A percentile compares a stretch with the other conserved stretches of the same genome.
Evolutionary conservation across 208 protist species (phyloP).

Genomic region (Acanthamoeba sp.): DNA sequence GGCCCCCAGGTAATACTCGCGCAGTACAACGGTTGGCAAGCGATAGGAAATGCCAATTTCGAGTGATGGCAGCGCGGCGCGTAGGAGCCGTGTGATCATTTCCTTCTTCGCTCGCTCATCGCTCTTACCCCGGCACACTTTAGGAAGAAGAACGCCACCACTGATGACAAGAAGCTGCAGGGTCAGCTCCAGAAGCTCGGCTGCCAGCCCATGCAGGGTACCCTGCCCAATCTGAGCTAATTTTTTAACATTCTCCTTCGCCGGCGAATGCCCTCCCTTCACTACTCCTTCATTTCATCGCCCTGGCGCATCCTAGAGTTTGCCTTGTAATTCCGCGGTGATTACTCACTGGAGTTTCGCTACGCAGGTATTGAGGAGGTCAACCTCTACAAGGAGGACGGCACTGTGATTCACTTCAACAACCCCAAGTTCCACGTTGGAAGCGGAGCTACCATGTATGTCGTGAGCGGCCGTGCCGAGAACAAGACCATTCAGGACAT

Average conservation of each 20-base stretch:
- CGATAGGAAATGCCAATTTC: neutral
- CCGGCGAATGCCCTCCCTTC: no score
- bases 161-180: conserved; percentile 97
- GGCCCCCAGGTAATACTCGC: conserved; percentile 74
- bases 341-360: neutral
- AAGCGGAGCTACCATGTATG: conserved; percentile 97
- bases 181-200: conserved; percentile 95
- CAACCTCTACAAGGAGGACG: conserved; percentile 97
- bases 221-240: neutral
- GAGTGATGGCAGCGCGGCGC: neutral
- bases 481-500: conserved; percentile 84
- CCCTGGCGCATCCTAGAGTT: no score
- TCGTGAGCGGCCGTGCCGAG: conserved; percentile 94
- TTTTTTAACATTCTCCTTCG: no score
- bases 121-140: no score
- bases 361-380: conserved; percentile 95
- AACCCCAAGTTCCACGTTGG: conserved; percentile 98
- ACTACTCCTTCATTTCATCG: no score
- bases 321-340: neutral
- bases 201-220: conserved; percentile 95
- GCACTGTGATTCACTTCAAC: conserved; percentile 96
- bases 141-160: conserved; percentile 82
- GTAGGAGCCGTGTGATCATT: neutral
- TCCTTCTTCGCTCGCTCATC: no score
- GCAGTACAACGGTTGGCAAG: neutral